These are phyloP conservation scores for Calcarisporium arbuscula DNA, from an alignment of 2,329 filamentous ascomycete genomes.

Conservation along the genomic window DNA sequence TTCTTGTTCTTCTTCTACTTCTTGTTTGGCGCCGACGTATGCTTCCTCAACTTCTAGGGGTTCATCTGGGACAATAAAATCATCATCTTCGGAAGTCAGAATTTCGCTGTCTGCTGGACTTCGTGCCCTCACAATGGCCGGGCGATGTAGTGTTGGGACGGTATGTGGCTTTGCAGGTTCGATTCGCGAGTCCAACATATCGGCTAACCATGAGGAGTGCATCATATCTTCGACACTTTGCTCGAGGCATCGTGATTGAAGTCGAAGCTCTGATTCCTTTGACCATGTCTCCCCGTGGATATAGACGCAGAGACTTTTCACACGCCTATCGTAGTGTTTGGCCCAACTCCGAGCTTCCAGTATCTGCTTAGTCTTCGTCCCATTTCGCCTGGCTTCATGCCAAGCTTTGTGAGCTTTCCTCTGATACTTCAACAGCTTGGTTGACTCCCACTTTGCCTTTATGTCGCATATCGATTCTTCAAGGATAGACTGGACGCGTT, in stretches of 20 bases:
- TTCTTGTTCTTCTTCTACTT: constrained; percentile 7
- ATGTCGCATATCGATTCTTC: constrained; percentile 45
- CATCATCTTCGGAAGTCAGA: constrained; percentile 41
- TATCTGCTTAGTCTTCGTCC: constrained; percentile 32
- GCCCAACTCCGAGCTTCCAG: constrained; percentile 35
- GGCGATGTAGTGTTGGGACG: constrained; percentile 13
- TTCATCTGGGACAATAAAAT: constrained; percentile 41
- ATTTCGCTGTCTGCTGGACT: constrained; percentile 37
- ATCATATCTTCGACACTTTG: constrained; percentile 57
- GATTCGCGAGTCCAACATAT: constrained; percentile 33
- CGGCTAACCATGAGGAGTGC: constrained; percentile 43
- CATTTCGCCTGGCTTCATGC: constrained; percentile 44
- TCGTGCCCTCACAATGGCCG: constrained; percentile 4
- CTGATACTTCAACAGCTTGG: constrained; percentile 49
- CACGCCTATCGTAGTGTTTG: constrained; percentile 38
- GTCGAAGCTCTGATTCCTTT: constrained; percentile 43
- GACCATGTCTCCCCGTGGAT: constrained; percentile 49
- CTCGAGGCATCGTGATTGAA: constrained; percentile 55
- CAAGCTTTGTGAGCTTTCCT: constrained; percentile 56
- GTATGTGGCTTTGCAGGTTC: constrained; percentile 30
- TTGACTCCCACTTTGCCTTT: constrained; percentile 49
- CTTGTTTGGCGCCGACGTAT: constrained; percentile 1
- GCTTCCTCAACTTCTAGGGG: neutral
- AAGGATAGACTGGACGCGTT: constrained; percentile 47
- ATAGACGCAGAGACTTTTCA: constrained; percentile 48